phyloP scores from a whole-genome alignment of 805 yeast species.

The Tanozyma kutaoensis region DNA sequence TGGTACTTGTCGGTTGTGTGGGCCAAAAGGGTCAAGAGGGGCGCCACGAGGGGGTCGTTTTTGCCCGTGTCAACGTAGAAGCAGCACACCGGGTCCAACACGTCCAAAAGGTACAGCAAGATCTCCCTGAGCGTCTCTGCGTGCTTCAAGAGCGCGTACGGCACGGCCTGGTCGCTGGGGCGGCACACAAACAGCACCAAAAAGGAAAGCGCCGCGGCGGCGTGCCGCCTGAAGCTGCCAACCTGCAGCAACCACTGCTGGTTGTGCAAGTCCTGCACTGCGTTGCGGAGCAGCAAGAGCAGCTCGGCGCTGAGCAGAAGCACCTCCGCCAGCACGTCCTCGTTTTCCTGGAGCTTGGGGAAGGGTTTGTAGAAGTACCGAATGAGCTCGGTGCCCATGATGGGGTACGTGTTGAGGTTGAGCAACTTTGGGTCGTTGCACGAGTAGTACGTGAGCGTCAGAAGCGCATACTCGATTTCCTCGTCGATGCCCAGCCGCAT shows the following conservation, averaged over 20 bases:
- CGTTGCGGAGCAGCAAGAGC: conserved; percentile 62
- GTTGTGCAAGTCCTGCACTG: conserved; percentile 71
- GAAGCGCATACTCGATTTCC: conserved; percentile 64
- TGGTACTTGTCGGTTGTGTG: conserved; percentile 53
- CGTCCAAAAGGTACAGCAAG: conserved; percentile 56
- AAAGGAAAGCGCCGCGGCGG: conserved; percentile 31
- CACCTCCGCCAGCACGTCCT: conserved; percentile 7
- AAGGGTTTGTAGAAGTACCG: conserved; percentile 22
- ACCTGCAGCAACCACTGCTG: conserved; percentile 63
- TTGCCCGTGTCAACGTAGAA: conserved; percentile 64
- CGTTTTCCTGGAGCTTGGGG: conserved; percentile 10
- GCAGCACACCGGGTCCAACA: conserved; percentile 74
- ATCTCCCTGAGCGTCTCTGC: conserved; percentile 39
- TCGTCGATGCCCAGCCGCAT: conserved; percentile 47
- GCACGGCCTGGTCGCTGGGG: conserved; percentile 3
- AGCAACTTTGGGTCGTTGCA: conserved; percentile 37
- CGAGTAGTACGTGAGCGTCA: conserved; percentile 35
- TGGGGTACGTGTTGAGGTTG: conserved; percentile 28
- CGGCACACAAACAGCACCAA: conserved; percentile 10
- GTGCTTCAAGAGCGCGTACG: conserved; percentile 8
- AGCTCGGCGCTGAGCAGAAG: conserved; percentile 26
- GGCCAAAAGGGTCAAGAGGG: conserved; percentile 37
- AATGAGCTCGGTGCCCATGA: conserved; percentile 28
- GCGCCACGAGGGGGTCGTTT: conserved; percentile 54
- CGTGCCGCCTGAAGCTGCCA: conserved; percentile 29